These are phyloP conservation scores for Cladobotryum protrusum DNA, from an alignment of 2,329 filamentous ascomycete genomes.

Conservation along the genomic window DNA sequence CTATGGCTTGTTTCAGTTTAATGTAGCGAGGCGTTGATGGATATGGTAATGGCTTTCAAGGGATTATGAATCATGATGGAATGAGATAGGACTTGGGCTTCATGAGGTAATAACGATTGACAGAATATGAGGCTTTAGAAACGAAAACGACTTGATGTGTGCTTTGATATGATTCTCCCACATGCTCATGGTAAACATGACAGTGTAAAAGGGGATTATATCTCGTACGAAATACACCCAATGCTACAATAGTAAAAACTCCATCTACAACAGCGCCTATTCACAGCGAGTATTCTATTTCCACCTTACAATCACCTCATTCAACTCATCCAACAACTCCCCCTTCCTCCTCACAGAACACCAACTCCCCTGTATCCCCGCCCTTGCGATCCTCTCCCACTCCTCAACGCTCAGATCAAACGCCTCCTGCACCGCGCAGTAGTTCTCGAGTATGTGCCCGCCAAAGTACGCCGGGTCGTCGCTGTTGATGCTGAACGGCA, in stretches of 20 bases:
- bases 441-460: slow-evolving; percentile 69
- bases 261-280: too few relatives aligned
- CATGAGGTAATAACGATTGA: too few relatives aligned
- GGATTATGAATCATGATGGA: background rate
- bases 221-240: too few relatives aligned
- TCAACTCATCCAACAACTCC: slow-evolving; percentile 45
- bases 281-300: background rate
- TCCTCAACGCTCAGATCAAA: slow-evolving; percentile 58
- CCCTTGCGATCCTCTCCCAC: slow-evolving; percentile 58
- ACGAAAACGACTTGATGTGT: too few relatives aligned
- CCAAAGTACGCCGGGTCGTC: slow-evolving; percentile 74
- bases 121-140: too few relatives aligned
- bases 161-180: too few relatives aligned
- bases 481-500: slow-evolving; percentile 66
- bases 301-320: slow-evolving; percentile 14
- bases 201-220: too few relatives aligned
- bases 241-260: too few relatives aligned
- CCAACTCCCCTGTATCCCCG: slow-evolving; percentile 64
- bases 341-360: slow-evolving; percentile 56
- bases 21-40: background rate
- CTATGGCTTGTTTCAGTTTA: background rate
- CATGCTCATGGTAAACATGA: too few relatives aligned
- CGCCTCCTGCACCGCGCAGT: slow-evolving; percentile 64
- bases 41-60: background rate
- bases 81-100: too few relatives aligned